Evolutionary conservation across 805 yeast genomes (phyloP).

Genomic region (Cyberlindnera mississippiensis): DNA sequence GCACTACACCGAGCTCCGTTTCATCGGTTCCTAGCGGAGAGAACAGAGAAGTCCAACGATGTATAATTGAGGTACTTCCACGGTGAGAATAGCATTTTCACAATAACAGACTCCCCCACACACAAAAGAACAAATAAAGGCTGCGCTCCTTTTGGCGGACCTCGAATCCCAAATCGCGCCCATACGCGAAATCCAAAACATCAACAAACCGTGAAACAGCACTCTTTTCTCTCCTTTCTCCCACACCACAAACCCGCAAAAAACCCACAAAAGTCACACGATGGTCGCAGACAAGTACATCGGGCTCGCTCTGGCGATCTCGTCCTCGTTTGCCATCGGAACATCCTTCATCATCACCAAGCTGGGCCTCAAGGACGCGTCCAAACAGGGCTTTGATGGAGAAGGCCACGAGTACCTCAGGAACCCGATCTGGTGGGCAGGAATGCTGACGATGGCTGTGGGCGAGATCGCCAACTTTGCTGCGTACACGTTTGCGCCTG

Average conservation of each 20-base stretch:
- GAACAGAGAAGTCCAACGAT: too few relatives aligned
- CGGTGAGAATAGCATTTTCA: too few relatives aligned
- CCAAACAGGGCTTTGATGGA: slow-evolving; percentile 59
- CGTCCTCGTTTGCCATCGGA: slow-evolving; percentile 86
- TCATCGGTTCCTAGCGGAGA: too few relatives aligned
- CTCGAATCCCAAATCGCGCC: neutral
- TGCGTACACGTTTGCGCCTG: slow-evolving; percentile 94
- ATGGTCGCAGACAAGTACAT: slow-evolving; percentile 75
- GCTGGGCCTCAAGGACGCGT: slow-evolving; percentile 74
- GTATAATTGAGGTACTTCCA: too few relatives aligned
- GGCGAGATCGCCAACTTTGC: slow-evolving; percentile 93
- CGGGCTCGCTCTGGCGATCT: slow-evolving; percentile 83
- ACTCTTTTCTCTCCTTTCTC: too few relatives aligned
- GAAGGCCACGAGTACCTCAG: slow-evolving; percentile 75
- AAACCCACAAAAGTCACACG: neutral
- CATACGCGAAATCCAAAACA: slow-evolving; percentile 2
- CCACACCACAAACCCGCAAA: too few relatives aligned
- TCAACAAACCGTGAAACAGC: slow-evolving; percentile 5
- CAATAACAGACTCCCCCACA: too few relatives aligned
- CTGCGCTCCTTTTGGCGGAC: too few relatives aligned
- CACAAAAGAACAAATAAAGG: too few relatives aligned
- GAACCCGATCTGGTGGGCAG: slow-evolving; percentile 94
- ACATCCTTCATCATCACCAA: slow-evolving; percentile 87
- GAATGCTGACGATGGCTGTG: slow-evolving; percentile 83
- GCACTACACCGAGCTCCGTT: too few relatives aligned